Conservation (phyloP, 257 asterid genomes). For the Penstemon barbatus region DNA sequence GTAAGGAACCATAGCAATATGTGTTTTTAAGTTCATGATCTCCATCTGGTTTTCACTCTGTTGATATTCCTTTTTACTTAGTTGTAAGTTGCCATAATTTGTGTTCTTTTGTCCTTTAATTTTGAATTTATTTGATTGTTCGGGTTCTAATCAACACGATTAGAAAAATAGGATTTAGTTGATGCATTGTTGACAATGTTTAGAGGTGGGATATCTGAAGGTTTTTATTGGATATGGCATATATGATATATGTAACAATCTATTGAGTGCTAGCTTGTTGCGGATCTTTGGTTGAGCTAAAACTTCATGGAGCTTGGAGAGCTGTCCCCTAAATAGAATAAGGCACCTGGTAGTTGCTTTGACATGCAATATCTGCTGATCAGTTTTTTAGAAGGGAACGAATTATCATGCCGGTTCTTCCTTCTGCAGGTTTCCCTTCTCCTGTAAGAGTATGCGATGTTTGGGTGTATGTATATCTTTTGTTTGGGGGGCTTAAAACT, state of each 20-base stretch:
- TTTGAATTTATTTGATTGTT: neutral
- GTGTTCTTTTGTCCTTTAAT: neutral
- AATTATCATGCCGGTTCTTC: neutral
- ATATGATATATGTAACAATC: neutral
- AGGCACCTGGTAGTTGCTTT: neutral
- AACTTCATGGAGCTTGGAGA: neutral
- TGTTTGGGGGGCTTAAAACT: neutral
- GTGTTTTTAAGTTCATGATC: conserved; percentile 1
- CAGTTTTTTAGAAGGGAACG: neutral
- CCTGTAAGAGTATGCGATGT: no score
- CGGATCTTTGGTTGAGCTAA: neutral
- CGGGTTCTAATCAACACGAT: neutral
- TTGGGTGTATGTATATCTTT: neutral
- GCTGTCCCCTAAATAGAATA: neutral
- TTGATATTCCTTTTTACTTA: conserved; percentile 13
- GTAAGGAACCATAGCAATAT: conserved; percentile 39
- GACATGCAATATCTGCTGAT: neutral
- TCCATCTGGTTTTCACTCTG: neutral
- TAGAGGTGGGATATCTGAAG: neutral
- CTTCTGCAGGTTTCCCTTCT: no score
- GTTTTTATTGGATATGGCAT: neutral
- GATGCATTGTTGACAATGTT: neutral
- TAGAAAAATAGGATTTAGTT: neutral
- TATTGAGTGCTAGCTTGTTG: neutral
- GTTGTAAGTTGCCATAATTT: neutral